Evolutionary conservation across 768 basidiomycete species (phyloP).

Genomic region (Rhodotorula toruloides): DNA sequence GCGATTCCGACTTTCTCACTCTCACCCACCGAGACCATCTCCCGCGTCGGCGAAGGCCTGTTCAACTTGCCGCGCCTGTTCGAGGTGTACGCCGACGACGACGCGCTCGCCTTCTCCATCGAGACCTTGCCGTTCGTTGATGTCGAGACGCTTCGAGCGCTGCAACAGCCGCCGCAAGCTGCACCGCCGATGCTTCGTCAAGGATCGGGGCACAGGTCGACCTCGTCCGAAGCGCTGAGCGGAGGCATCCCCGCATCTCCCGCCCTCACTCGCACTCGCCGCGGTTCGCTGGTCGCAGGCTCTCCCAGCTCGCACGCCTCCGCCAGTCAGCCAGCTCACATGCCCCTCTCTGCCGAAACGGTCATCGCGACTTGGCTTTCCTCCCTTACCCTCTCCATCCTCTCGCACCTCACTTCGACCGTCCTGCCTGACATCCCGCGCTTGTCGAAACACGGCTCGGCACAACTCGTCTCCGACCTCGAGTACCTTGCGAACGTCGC

Average conservation of each 20-base stretch:
- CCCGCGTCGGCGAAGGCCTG: constrained; percentile 86
- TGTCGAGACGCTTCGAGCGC: constrained; percentile 47
- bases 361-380: constrained; percentile 88
- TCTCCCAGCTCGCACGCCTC: not conserved
- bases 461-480: constrained; percentile 79
- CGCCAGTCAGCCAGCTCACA: constrained; percentile 20
- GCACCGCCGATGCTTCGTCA: constrained; percentile 6
- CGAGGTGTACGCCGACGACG: constrained; percentile 83
- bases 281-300: not conserved
- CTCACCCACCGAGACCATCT: constrained; percentile 80
- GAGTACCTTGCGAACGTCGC: constrained; percentile 87
- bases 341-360: constrained; percentile 61
- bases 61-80: constrained; percentile 88
- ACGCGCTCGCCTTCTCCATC: constrained; percentile 80
- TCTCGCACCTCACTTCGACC: constrained; percentile 63
- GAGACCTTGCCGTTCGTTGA: constrained; percentile 72
- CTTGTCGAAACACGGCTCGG: constrained; percentile 63
- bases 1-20: constrained; percentile 86
- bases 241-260: constrained; percentile 47
- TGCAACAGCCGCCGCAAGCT: not conserved
- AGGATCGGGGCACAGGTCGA: constrained; percentile 1
- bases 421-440: constrained; percentile 66
- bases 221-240: constrained; percentile 20
- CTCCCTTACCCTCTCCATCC: constrained; percentile 74
- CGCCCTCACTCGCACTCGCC: constrained; percentile 47